Evolutionary conservation across 352 stramenopile species (phyloP), one percentile per base, ranked within the genome.

Genomic region (Globisporangium ultimum): DNA sequence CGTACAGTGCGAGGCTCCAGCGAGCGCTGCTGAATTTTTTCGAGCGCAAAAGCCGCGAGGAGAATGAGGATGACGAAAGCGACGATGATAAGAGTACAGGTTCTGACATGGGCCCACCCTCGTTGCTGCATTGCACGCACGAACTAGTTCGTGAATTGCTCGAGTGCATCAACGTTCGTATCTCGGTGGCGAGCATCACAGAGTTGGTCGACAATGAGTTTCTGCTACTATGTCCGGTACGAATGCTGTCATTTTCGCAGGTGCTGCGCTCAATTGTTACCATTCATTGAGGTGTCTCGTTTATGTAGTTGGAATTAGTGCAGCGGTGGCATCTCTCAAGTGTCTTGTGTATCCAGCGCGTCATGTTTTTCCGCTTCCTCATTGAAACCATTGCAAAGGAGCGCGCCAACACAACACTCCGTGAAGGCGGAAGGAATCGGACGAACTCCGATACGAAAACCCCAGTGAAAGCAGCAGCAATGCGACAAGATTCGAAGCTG

Each of bases 291-390:
- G 24, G 40, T 48, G 20, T 18, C 40, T 38, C 17, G 64, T 22
- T 47, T 53, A 10, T n/a, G 7, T 36, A 87, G 79, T 56, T 72
- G 24, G 69, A 87, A 1, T 51, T 87, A 1, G 45, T 74, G 22
- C 52, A 54, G 7, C 68, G 67, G 38, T 64, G 70, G n/a, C 34
- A 68, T 14, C 28, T 87, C 38, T 70, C 76, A 9, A 87, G 69
- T 63, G 53, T 88, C 17, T 36, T 90, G 32, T 55, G 61, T 22
- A 58, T 83, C 6, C 80, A 88, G 53, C 74, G 80, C 17, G 54
- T 90, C 21, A 61, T 87, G 8, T 87, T 78, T 48, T 86, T 85
- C 38, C 76, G 76, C 5, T 80, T 76, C 40, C 67, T 87, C 4
- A 63, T 85, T 12, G 58, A 80, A 8, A 58, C 71, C 20, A 56